Conservation (phyloP, 176 grass and related monocot genomes). For the Saccharum spontaneum region DNA sequence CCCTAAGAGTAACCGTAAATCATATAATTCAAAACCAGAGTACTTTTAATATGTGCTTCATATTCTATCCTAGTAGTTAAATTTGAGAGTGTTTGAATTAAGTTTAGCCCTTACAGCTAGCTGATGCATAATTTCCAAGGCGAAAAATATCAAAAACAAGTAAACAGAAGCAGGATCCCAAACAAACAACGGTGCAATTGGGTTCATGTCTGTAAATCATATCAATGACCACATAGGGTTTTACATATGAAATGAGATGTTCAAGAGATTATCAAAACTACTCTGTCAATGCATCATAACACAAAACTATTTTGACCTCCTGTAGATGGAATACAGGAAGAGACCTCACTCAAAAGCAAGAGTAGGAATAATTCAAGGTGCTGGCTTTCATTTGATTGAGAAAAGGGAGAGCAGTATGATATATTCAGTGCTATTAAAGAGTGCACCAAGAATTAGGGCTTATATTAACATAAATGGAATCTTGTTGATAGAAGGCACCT, state of each 20-base stretch:
- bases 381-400: background rate
- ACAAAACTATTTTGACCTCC: background rate
- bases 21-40: conserved; percentile 10
- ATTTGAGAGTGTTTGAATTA: background rate
- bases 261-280: background rate
- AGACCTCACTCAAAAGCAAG: background rate
- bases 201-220: background rate
- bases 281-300: background rate
- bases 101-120: background rate
- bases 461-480: conserved; percentile 19
- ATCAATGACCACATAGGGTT: background rate
- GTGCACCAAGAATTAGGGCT: background rate
- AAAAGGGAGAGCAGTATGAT: background rate
- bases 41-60: background rate
- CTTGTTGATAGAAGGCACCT: conserved; percentile 6
- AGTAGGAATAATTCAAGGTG: background rate
- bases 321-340: background rate
- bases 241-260: background rate
- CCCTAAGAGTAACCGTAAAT: conserved; percentile 50
- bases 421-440: background rate
- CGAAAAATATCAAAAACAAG: background rate
- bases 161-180: background rate
- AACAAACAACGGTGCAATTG: background rate
- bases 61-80: background rate
- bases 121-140: background rate